Evolutionary conservation across 2,329 filamentous ascomycete genomes (phyloP).

Genomic region (Pyrenochaeta sp.): DNA sequence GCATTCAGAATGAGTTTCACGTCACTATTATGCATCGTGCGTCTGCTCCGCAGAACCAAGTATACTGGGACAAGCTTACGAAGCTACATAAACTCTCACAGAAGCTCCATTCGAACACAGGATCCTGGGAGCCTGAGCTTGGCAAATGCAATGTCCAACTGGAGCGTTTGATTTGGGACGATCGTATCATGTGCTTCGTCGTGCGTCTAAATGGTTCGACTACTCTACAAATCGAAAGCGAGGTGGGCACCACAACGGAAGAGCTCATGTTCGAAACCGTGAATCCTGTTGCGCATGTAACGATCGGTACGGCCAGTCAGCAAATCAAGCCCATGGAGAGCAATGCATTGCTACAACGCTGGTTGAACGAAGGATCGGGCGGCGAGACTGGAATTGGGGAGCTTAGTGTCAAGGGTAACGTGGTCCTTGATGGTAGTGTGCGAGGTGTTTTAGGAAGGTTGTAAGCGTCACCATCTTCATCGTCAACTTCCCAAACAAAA

Average conservation of each 20-base stretch:
- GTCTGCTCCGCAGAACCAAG: conserved; percentile 65
- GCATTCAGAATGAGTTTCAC: conserved; percentile 87
- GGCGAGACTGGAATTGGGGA: conserved; percentile 64
- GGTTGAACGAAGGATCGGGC: conserved; percentile 70
- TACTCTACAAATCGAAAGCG: conserved; percentile 25
- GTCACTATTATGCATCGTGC: conserved; percentile 91
- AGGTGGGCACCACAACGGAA: conserved; percentile 53
- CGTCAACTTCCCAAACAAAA: too few species aligned
- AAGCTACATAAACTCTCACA: conserved; percentile 60
- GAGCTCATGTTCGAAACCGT: conserved; percentile 65
- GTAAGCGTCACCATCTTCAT: conserved; percentile 24
- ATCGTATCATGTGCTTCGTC: conserved; percentile 89
- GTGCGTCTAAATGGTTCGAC: conserved; percentile 63
- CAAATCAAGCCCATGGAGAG: conserved; percentile 92
- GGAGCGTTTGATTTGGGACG: conserved; percentile 80
- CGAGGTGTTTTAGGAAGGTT: conserved; percentile 51
- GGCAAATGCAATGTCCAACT: conserved; percentile 71
- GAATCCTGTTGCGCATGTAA: conserved; percentile 86
- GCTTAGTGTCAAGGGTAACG: conserved; percentile 61
- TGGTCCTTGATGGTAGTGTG: conserved; percentile 65
- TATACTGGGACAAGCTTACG: conserved; percentile 78
- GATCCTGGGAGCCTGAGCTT: conserved; percentile 61
- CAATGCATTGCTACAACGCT: conserved; percentile 80
- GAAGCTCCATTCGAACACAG: conserved; percentile 44
- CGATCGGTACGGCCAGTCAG: conserved; percentile 79